Conservation (phyloP, 495 filamentous ascomycete species). For the Neurospora intermedia region DNA sequence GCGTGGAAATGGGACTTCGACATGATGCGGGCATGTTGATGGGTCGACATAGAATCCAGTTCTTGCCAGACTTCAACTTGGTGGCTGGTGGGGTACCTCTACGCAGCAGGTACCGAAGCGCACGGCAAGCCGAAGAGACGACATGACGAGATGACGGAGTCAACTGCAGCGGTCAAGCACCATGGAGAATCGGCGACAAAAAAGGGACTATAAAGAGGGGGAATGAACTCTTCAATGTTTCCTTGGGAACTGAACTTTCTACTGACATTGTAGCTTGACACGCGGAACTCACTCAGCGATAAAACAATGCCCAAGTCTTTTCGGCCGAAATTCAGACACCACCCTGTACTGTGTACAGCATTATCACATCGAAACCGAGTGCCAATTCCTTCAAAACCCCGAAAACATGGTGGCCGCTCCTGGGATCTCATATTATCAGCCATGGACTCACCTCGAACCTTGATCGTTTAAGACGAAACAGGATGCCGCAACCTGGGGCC, state of each 20-base stretch:
- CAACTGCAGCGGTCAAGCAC: constrained; percentile 15
- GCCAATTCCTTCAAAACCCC: background rate
- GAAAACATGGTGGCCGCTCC: background rate
- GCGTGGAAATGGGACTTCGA: background rate
- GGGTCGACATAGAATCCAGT: background rate
- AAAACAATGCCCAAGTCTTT: background rate
- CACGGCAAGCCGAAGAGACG: constrained; percentile 6
- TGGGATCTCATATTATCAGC: background rate
- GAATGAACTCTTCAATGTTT: background rate
- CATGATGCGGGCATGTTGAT: background rate
- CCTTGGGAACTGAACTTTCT: background rate
- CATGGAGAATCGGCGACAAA: background rate
- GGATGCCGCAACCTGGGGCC: background rate
- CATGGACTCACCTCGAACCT: background rate
- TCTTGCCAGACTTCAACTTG: background rate
- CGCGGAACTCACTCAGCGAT: background rate
- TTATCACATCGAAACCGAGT: background rate
- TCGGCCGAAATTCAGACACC: background rate
- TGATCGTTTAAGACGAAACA: background rate
- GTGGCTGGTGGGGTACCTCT: constrained; percentile 12
- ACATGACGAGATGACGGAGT: constrained; percentile 2
- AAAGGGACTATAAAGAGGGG: background rate
- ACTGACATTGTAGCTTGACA: background rate
- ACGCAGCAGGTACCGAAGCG: constrained; percentile 2
- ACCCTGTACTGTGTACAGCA: background rate